Conservation (phyloP, 169 alveolate genomes). For the Plasmodium yoelii region DNA sequence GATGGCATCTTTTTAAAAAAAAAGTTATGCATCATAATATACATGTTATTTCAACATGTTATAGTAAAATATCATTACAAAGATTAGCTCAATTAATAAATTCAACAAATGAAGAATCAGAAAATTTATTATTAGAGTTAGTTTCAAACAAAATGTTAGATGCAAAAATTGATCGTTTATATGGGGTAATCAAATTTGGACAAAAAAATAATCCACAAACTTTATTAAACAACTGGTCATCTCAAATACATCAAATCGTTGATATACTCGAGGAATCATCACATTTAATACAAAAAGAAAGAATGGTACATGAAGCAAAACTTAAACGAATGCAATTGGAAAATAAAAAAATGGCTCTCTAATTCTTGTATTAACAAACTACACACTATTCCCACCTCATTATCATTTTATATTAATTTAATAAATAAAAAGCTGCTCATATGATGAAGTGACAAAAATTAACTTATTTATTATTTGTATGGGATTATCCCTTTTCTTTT, state of each 20-base stretch:
- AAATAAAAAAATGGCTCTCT: constrained; percentile 41
- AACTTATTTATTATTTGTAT: too few relatives aligned
- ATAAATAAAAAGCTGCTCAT: too few relatives aligned
- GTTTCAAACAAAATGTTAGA: constrained; percentile 78
- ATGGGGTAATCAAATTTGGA: constrained; percentile 81
- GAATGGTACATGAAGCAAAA: constrained; percentile 78
- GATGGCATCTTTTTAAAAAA: constrained; percentile 76
- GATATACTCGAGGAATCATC: constrained; percentile 75
- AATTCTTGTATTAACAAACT: neutral
- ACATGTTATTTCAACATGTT: constrained; percentile 79
- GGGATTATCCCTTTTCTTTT: too few relatives aligned
- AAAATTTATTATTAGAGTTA: constrained; percentile 77
- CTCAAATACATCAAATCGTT: constrained; percentile 45
- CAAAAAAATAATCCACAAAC: constrained; percentile 79
- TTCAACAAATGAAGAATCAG: constrained; percentile 76
- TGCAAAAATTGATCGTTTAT: constrained; percentile 84
- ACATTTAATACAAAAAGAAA: constrained; percentile 73
- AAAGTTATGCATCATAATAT: constrained; percentile 86
- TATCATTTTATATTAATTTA: too few relatives aligned
- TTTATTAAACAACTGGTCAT: constrained; percentile 79
- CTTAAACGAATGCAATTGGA: constrained; percentile 55
- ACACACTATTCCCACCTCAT: too few relatives aligned
- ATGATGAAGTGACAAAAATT: too few relatives aligned
- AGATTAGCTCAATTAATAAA: constrained; percentile 77
- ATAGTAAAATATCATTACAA: constrained; percentile 71